Evolutionary conservation across 352 stramenopile genomes (phyloP).

Genomic region (Phytophthora constricta): DNA sequence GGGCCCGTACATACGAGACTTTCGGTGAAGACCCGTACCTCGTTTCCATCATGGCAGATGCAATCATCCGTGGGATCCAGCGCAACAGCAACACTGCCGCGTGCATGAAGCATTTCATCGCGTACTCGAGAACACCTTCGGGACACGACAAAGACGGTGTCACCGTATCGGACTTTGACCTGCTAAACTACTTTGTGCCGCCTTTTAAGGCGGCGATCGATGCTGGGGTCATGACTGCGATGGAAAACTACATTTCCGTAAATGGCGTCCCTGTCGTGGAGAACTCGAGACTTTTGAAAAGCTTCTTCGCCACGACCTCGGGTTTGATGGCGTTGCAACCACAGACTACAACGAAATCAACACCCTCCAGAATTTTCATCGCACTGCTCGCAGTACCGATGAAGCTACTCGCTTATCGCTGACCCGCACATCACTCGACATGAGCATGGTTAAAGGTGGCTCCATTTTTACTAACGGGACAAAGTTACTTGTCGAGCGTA

Average conservation of each 20-base stretch:
- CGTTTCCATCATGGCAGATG: constrained; percentile 63
- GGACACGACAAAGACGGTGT: constrained; percentile 78
- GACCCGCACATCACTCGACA: constrained; percentile 73
- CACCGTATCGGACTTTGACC: constrained; percentile 54
- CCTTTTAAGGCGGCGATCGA: constrained; percentile 69
- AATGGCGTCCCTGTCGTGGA: constrained; percentile 85
- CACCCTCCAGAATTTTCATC: constrained; percentile 59
- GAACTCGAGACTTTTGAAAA: constrained; percentile 67
- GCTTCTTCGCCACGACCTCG: constrained; percentile 69
- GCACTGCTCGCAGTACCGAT: constrained; percentile 30
- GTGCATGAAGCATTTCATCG: constrained; percentile 85
- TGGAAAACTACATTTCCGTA: constrained; percentile 91
- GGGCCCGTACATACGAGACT: constrained; percentile 87
- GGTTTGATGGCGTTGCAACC: constrained; percentile 79
- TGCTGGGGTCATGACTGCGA: constrained; percentile 74
- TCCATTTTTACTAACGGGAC: constrained; percentile 43
- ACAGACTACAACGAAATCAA: constrained; percentile 91
- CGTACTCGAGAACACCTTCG: constrained; percentile 63
- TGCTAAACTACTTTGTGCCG: constrained; percentile 76
- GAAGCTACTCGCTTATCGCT: constrained; percentile 61
- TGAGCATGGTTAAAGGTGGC: constrained; percentile 75
- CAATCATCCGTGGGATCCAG: constrained; percentile 76
- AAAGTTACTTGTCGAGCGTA: constrained; percentile 33
- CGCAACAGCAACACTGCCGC: constrained; percentile 50
- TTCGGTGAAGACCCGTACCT: constrained; percentile 89